Evolutionary conservation across 371 early-diverging fungal genomes (phyloP), one percentile per base, ranked within the genome.

Genomic region (Mucor velutinosus): DNA sequence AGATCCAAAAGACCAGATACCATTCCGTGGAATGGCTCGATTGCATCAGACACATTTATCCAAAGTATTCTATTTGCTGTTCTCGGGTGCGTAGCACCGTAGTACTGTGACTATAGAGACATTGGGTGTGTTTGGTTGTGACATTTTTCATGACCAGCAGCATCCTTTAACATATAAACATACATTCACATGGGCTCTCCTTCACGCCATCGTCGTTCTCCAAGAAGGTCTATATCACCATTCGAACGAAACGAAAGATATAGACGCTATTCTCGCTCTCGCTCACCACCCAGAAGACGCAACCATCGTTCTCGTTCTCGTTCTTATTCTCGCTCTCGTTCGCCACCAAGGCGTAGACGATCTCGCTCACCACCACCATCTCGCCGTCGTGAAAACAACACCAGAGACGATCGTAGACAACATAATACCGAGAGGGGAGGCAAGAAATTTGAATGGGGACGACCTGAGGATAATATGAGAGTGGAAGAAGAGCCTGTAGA

Each of bases 401-500:
- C 49, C 35, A 65, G 65, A 17, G 41, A 41, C 4, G 41, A 41
- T 1, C 63, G 57, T 27, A 19, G 25, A 4, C n/a, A 35, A 5
- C 30, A 45, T 4, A 39, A 58, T 14, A 43, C 7, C 4, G 45
- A 64, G 19, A 43, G 39, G 45, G 56, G 39, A 37, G 74, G 74
- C 58, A 76, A 77, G 60, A 57, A 76, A 66, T 65, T 68, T 4
- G 67, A 72, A 17, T 76, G 72, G 66, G 79, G 78, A 37, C 51
- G 70, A 57, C 63, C 69, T 25, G 75, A 72, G 45, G 75, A 78
- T 21, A 74, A 71, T 19, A 74, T 74, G 4, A 72, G 60, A 51
- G 70, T 74, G 39, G 82, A 86, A 57, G 81, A 71, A 55, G 81
- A 79, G 19, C 79, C 70, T 30, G 75, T 77, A 21, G 77, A 79